phyloP scores from a whole-genome alignment of 257 asterid genomes.

The Capsicum pubescens region DNA sequence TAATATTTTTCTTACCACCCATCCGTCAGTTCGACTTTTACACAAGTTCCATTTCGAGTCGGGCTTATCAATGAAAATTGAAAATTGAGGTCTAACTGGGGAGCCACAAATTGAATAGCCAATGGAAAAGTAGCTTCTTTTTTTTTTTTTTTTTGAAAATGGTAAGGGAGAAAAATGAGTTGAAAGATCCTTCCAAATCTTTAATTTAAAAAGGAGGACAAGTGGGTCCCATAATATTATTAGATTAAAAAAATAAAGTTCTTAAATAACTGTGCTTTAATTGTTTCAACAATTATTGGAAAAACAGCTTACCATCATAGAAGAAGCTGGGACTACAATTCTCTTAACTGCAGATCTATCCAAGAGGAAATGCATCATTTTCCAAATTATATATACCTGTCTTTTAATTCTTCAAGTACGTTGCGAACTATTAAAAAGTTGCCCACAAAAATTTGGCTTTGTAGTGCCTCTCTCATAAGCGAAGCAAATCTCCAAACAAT shows the following conservation, averaged over 20 bases:
- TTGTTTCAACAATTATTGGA: too few relatives aligned
- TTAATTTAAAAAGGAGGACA: too few relatives aligned
- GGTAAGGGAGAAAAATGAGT: too few relatives aligned
- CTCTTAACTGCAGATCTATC: conserved; percentile 85
- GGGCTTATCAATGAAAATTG: conserved; percentile 38
- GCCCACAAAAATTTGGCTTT: conserved; percentile 67
- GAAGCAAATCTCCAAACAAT: conserved; percentile 92
- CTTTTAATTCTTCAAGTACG: not conserved
- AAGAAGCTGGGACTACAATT: conserved; percentile 73
- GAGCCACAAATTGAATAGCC: conserved; percentile 45
- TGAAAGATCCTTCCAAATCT: too few relatives aligned
- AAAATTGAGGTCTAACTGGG: conserved; percentile 41
- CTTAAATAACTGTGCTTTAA: too few relatives aligned
- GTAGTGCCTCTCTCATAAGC: conserved; percentile 86
- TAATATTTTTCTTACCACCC: conserved; percentile 75
- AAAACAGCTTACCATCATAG: conserved; percentile 75
- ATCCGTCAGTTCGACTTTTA: conserved; percentile 80
- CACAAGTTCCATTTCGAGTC: conserved; percentile 41
- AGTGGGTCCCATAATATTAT: too few relatives aligned
- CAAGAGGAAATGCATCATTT: conserved; percentile 15
- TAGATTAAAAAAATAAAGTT: too few relatives aligned
- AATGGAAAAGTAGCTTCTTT: conserved; percentile 50
- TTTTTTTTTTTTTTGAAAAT: too few relatives aligned
- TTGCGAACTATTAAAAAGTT: conserved; percentile 49
- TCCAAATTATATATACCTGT: conserved; percentile 52